Evolutionary conservation across 352 stramenopile genomes (phyloP), one percentile per base, ranked within the genome.

Genomic region (Phytophthora pini): DNA sequence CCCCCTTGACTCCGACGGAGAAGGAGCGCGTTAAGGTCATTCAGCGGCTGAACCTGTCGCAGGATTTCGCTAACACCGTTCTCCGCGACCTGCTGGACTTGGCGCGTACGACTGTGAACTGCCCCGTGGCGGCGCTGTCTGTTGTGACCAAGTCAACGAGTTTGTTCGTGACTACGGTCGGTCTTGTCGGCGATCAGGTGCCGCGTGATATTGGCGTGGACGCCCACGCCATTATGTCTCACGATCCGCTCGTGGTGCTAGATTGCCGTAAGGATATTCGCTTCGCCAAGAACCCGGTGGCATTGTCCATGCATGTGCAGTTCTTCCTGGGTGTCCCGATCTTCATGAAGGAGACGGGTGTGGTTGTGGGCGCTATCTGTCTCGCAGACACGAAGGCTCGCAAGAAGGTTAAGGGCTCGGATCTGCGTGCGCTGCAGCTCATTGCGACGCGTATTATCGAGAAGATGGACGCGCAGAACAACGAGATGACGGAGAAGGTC

Each of bases 261-360:
- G 85, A 93, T 65, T 82, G 74, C 20, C 76, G 83, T 15, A 77
- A 79, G n/a, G 87, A 95, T 69, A 77, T 89, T 49, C 84, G 85
- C 17, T 93, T 92, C 53, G 79, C 76, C 24, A 87, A 83, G 61
- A 95, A 94, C 66, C 87, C 86, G 43, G 57, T 95, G 22, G 85
- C 90, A 24, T 72, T 79, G 17, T 77, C 82, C 12, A 75, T 92
- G 54, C 73, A 88, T 29, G 86, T 95, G 49, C 84, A 87, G 32
- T 92, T 94, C 63, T 93, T 93, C 71, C 75, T 94, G 38, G 82
- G 77, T 11, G 50, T 95, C 8, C 87, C 87, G 15, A 72, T 95
- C 45, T 68, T 88, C 52, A 78, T 81, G 13, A 88, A 85, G 41
- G 85, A 94, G 15, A 65, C 67, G 32, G 86, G 84, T 12, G 61